These are phyloP conservation scores for Sodiomyces alkalinus DNA, from an alignment of 2,329 filamentous ascomycete genomes.

Conservation along the genomic window DNA sequence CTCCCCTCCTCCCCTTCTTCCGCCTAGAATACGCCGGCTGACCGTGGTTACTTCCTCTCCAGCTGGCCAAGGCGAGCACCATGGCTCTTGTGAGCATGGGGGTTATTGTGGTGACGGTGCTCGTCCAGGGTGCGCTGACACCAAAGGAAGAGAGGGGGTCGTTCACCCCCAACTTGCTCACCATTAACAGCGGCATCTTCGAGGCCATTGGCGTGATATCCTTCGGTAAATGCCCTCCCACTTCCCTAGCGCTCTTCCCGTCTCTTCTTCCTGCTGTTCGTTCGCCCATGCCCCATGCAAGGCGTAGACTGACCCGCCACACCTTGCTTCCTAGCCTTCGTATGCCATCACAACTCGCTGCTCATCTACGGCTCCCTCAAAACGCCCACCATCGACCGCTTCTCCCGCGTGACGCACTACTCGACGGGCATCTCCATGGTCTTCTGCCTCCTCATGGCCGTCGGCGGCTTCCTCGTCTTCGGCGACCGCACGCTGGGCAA, in stretches of 20 bases:
- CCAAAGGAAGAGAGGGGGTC: conserved; percentile 57
- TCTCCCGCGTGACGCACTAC: conserved; percentile 84
- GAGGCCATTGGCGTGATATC: conserved; percentile 97
- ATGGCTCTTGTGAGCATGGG: conserved; percentile 86
- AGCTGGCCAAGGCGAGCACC: conserved; percentile 93
- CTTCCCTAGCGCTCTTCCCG: no score
- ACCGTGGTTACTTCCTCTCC: conserved; percentile 8
- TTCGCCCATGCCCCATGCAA: no score
- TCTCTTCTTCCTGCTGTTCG: neutral
- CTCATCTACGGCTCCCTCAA: conserved; percentile 92
- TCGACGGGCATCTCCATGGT: conserved; percentile 80
- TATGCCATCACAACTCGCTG: conserved; percentile 85
- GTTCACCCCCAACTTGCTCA: conserved; percentile 53
- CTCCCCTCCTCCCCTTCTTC: no score
- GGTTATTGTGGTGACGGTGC: conserved; percentile 74
- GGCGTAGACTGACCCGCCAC: no score
- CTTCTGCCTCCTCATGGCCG: conserved; percentile 79
- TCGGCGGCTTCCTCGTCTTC: conserved; percentile 84
- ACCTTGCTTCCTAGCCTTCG: conserved; percentile 35
- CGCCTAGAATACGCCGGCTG: no score
- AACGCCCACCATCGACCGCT: conserved; percentile 90
- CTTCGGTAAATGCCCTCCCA: conserved; percentile 52
- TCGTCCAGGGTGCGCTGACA: conserved; percentile 67
- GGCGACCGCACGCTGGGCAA: conserved; percentile 87
- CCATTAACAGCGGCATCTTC: conserved; percentile 79